phyloP scores from a whole-genome alignment of 208 protist genomes.

The Acanthamoeba triangularis region DNA sequence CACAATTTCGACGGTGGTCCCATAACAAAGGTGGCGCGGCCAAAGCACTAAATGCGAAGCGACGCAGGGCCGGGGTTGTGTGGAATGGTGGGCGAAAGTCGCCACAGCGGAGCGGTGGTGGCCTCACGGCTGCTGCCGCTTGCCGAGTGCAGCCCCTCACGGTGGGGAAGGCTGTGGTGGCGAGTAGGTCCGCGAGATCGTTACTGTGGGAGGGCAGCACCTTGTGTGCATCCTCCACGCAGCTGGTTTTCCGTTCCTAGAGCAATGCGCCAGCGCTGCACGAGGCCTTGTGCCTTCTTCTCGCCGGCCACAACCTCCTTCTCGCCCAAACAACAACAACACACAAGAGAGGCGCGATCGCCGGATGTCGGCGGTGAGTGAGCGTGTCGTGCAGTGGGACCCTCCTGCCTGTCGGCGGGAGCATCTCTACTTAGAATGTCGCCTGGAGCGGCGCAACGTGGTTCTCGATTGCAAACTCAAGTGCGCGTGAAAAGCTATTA shows the following conservation, averaged over 20 bases:
- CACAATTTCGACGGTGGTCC: neutral
- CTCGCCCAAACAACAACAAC: neutral
- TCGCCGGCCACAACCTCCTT: neutral
- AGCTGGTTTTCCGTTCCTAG: constrained; percentile 64
- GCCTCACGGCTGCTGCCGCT: neutral
- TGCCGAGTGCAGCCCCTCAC: neutral
- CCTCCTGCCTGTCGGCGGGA: too few relatives aligned
- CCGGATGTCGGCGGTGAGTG: too few relatives aligned
- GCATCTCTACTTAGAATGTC: too few relatives aligned
- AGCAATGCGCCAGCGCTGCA: neutral
- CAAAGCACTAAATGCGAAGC: neutral
- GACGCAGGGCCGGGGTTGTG: neutral
- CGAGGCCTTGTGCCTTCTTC: constrained; percentile 19
- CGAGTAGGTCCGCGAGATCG: constrained; percentile 45
- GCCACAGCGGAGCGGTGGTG: neutral
- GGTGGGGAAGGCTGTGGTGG: constrained; percentile 36
- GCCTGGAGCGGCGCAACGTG: too few relatives aligned
- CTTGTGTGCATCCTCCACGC: constrained; percentile 3
- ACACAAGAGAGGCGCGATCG: neutral
- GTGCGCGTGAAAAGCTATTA: too few relatives aligned
- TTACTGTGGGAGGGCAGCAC: constrained; percentile 25
- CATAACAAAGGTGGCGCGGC: neutral
- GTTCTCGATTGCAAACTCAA: too few relatives aligned
- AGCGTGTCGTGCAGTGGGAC: too few relatives aligned
- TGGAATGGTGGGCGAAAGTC: constrained; percentile 60